Conservation (phyloP, 2,329 filamentous ascomycete species). For the Furcasterigmium furcatum region DNA sequence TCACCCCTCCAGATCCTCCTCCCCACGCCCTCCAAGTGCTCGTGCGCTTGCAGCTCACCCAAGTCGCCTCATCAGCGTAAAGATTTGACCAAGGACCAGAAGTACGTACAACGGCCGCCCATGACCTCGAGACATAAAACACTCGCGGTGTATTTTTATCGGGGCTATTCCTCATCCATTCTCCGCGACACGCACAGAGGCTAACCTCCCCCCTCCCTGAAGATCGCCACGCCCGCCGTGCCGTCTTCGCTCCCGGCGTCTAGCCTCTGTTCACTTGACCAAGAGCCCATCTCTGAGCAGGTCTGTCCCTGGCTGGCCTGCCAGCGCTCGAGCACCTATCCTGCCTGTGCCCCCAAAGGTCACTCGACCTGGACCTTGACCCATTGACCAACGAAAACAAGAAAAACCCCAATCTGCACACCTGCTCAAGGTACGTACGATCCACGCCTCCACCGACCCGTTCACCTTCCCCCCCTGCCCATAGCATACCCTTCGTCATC, state of each 20-base stretch:
- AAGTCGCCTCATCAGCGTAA: not conserved
- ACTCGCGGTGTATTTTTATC: constrained; percentile 10
- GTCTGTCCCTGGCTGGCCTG: constrained; percentile 12
- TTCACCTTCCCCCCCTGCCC: not conserved
- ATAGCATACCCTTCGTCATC: not conserved
- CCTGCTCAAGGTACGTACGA: constrained; percentile 1
- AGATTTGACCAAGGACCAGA: not conserved
- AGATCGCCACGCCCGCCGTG: constrained; percentile 14
- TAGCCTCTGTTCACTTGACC: constrained; percentile 15
- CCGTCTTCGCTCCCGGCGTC: constrained; percentile 12
- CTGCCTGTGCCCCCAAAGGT: constrained; percentile 14
- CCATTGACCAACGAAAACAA: constrained; percentile 5
- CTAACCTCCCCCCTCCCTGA: constrained; percentile 5
- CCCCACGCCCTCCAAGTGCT: not conserved
- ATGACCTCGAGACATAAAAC: not conserved
- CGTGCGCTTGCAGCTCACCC: not conserved
- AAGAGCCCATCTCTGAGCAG: constrained; percentile 18
- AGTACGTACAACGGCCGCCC: not conserved
- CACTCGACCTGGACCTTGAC: constrained; percentile 8
- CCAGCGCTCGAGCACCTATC: constrained; percentile 14
- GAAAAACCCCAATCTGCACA: constrained; percentile 3
- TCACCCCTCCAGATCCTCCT: not conserved
- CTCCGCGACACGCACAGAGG: constrained; percentile 12
- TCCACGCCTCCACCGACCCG: constrained; percentile 7
- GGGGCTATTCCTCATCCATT: constrained; percentile 11